phyloP scores from a whole-genome alignment of 257 asterid genomes.

The Anisodus tanguticus region DNA sequence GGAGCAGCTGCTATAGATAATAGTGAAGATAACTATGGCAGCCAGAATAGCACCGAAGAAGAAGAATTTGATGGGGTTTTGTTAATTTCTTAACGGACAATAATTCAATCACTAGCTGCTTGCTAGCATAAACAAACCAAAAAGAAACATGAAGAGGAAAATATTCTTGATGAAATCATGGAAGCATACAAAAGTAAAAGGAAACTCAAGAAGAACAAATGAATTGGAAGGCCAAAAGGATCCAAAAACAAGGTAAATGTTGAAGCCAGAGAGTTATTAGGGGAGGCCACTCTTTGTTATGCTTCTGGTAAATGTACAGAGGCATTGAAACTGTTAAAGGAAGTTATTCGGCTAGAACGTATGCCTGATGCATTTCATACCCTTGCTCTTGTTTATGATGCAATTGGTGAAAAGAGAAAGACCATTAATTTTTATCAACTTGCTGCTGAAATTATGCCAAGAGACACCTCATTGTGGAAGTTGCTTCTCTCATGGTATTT shows the following conservation, averaged over 20 bases:
- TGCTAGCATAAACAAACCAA: not conserved
- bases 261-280: constrained; percentile 24
- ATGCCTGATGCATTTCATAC: constrained; percentile 29
- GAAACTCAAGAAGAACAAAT: not conserved
- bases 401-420: constrained; percentile 28
- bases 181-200: constrained; percentile 26
- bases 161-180: constrained; percentile 24
- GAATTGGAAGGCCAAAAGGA: constrained; percentile 28
- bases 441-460: constrained; percentile 7
- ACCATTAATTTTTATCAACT: constrained; percentile 19
- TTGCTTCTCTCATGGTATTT: constrained; percentile 23
- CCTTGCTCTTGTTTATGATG: constrained; percentile 25
- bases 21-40: not conserved
- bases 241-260: not conserved
- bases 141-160: constrained; percentile 23
- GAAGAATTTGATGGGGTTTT: constrained; percentile 12
- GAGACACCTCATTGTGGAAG: constrained; percentile 28
- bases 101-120: constrained; percentile 19
- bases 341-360: not conserved
- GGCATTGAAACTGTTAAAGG: constrained; percentile 22
- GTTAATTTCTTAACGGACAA: not conserved
- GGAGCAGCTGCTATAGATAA: no score
- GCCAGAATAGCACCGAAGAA: not conserved
- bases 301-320: constrained; percentile 16
- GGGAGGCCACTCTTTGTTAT: constrained; percentile 31